phyloP scores from a whole-genome alignment of 1,284 basidiomycete species.

The Golubevia sp. region DNA sequence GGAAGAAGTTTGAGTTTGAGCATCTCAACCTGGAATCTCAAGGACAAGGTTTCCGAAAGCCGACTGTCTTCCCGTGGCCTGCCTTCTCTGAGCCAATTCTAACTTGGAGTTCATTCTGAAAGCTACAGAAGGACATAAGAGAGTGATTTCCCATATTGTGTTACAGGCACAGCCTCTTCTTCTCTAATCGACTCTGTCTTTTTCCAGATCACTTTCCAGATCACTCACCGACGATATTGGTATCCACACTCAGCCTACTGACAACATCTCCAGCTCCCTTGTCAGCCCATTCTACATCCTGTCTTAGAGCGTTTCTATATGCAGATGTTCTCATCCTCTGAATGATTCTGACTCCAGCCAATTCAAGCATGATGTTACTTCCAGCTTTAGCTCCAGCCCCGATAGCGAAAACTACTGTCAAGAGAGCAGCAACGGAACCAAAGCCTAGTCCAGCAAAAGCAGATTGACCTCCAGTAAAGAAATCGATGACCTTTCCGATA shows the following conservation, averaged over 20 bases:
- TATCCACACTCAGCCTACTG: conserved; percentile 55
- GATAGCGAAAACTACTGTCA: conserved; percentile 49
- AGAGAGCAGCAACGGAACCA: conserved; percentile 36
- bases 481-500: conserved; percentile 59
- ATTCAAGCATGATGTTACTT: conserved; percentile 55
- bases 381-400: conserved; percentile 54
- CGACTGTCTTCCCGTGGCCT: too few relatives aligned
- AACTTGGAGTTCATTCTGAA: too few relatives aligned
- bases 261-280: conserved; percentile 54
- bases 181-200: background rate
- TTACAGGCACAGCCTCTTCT: too few relatives aligned
- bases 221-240: conserved; percentile 51
- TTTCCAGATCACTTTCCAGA: too few relatives aligned
- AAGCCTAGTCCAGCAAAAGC: conserved; percentile 40
- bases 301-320: conserved; percentile 46
- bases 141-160: too few relatives aligned
- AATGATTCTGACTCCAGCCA: conserved; percentile 54
- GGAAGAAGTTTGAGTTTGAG: too few relatives aligned
- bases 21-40: too few relatives aligned
- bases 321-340: conserved; percentile 47
- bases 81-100: too few relatives aligned
- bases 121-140: too few relatives aligned
- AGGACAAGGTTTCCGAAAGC: too few relatives aligned
- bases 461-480: conserved; percentile 39
- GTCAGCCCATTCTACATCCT: conserved; percentile 60